Evolutionary conservation across 1,139 yeast species (phyloP).

Genomic region (Geotrichum cucujoidarum): DNA sequence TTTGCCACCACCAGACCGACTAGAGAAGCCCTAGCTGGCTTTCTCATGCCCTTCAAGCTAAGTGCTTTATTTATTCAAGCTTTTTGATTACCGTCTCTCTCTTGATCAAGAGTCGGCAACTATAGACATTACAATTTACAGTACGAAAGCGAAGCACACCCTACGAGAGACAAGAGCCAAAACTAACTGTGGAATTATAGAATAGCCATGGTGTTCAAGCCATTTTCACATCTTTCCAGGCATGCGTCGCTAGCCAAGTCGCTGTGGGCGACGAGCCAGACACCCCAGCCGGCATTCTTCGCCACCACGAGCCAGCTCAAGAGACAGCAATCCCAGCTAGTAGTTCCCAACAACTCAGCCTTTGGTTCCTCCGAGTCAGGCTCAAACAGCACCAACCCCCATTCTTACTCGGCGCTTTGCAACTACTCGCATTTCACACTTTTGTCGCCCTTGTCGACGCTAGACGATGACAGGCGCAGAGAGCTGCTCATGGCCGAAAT

Average conservation of each 20-base stretch:
- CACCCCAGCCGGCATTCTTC: slow-evolving; percentile 34
- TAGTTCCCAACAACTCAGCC: slow-evolving; percentile 23
- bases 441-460: slow-evolving; percentile 30
- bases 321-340: slow-evolving; percentile 39
- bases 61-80: too few species aligned
- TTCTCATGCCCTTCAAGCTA: too few species aligned
- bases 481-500: slow-evolving; percentile 24
- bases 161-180: too few species aligned
- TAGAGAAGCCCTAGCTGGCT: too few species aligned
- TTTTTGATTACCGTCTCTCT: too few species aligned
- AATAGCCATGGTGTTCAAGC: slow-evolving; percentile 34
- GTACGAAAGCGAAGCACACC: too few species aligned
- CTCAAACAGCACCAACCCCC: slow-evolving; percentile 16
- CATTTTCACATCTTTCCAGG: slow-evolving; percentile 37
- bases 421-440: slow-evolving; percentile 26
- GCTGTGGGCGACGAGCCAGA: slow-evolving; percentile 28
- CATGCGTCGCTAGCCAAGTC: slow-evolving; percentile 37
- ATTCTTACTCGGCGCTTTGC: slow-evolving; percentile 20
- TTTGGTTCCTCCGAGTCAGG: slow-evolving; percentile 17
- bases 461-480: slow-evolving; percentile 34
- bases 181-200: neutral
- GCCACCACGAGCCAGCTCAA: slow-evolving; percentile 40
- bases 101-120: too few species aligned
- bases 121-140: too few species aligned
- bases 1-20: too few species aligned